These are phyloP conservation scores for Chlamydomonas applanata DNA, from an alignment of 139 green algal species.

Conservation along the genomic window DNA sequence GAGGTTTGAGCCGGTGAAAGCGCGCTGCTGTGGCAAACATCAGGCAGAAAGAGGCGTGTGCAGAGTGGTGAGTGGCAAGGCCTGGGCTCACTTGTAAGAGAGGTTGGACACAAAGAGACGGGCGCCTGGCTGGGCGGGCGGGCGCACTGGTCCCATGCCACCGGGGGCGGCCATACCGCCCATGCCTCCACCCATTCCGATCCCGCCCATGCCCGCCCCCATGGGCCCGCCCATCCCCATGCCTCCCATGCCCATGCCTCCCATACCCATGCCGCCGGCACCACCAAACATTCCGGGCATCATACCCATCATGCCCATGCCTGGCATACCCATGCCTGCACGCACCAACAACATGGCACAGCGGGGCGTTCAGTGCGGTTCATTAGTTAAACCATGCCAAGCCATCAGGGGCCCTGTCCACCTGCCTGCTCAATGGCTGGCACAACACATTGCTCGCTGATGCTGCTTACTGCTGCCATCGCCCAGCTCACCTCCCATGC, in stretches of 20 bases:
- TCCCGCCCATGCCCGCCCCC: slow-evolving; percentile 23
- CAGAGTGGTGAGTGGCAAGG: too few species aligned
- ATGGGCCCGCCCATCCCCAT: too few species aligned
- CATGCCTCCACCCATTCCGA: background rate
- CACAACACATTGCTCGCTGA: too few species aligned
- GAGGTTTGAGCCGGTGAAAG: too few species aligned
- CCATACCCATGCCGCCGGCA: slow-evolving; percentile 33
- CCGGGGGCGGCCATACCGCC: slow-evolving; percentile 10
- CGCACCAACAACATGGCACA: too few species aligned
- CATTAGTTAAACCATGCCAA: too few species aligned
- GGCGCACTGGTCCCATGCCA: slow-evolving; percentile 16
- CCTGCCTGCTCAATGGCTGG: too few species aligned
- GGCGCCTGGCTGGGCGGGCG: slow-evolving; percentile 20
- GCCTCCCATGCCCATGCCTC: slow-evolving; percentile 34
- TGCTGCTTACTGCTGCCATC: too few species aligned
- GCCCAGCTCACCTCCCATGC: slow-evolving; percentile 24
- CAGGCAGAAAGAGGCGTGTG: too few species aligned
- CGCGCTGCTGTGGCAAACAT: too few species aligned
- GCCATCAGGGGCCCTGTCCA: too few species aligned
- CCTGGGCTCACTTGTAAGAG: slow-evolving; percentile 32
- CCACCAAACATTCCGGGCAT: slow-evolving; percentile 1
- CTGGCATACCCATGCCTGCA: slow-evolving; percentile 25
- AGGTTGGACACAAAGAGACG: slow-evolving; percentile 76
- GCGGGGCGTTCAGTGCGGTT: too few species aligned
- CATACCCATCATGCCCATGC: background rate